Evolutionary conservation across 345 rosid species (phyloP), one percentile per base, ranked within the genome.

Genomic region (Citrus reticulata): DNA sequence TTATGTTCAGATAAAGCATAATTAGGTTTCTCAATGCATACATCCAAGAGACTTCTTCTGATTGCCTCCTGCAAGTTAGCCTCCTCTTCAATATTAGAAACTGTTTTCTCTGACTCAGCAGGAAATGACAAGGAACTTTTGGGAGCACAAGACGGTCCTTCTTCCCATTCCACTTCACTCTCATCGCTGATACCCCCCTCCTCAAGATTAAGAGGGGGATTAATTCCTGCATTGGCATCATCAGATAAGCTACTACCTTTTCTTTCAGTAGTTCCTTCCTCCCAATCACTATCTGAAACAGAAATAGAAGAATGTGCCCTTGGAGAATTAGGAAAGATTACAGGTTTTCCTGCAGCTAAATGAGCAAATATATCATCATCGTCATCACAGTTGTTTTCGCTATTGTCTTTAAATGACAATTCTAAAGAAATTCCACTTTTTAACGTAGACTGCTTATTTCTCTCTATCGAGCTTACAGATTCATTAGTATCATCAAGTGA

Each of bases 31-130:
- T 80, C 80, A 75, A 74, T 77, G 73, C 80, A 85, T 32, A 78
- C 39, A 76, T 91, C 97, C 77, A 81, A 80, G 78, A 91, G 91
- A 85, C 99, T 96, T 87, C 93, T 94, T 86, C 90, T 81, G 78
- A 96, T 89, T 75, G 98, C 99, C 89, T 93, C 93, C 80, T 89
- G 92, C 76, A 93, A 86, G 83, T 90, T 92, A 84, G 93, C 88
- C 83, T 94, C 97, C 83, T 96, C 99, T 86, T 90, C 89, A 78
- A 85, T 61, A 81, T 77, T 90, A 39, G 95, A 90, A 76, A 86
- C 72, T 11, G 81, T 68, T 78, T 79, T 81, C 35, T 69, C 83
- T 62, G 86, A 83, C 78, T 81, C 84, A 37, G 70, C 61, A 20
- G 71, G 82, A 57, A 57, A 78, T 2, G 72, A 83, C 24, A 67